Percentiles rank a stretch among this genome's conserved stretches.
Evolutionary conservation across 2,329 filamentous ascomycete genomes (phyloP).

Genomic region (Penicillium nordicum): DNA sequence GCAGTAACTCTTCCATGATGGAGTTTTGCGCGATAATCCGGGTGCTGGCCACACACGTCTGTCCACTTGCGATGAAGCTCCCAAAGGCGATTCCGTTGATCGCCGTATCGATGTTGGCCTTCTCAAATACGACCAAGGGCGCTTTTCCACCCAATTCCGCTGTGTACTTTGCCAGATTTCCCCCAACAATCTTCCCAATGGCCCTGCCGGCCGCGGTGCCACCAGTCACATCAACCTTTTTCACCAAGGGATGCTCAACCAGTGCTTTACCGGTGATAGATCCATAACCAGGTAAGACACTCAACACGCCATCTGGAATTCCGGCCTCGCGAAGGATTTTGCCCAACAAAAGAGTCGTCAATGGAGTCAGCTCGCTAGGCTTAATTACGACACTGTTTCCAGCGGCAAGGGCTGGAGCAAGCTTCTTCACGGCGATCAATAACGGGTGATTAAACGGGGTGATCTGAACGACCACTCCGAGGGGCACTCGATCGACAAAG

Average conservation of each 20-base stretch:
- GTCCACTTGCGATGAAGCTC: constrained; percentile 53
- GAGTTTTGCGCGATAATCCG: constrained; percentile 51
- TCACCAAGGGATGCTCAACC: constrained; percentile 28
- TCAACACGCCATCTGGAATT: constrained; percentile 43
- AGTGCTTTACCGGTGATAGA: constrained; percentile 41
- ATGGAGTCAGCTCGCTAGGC: constrained; percentile 42
- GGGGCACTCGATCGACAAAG: constrained; percentile 35
- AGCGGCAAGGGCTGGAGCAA: constrained; percentile 40
- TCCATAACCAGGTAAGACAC: constrained; percentile 54
- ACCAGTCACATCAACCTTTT: constrained; percentile 37
- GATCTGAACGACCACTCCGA: constrained; percentile 41
- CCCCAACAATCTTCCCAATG: constrained; percentile 31
- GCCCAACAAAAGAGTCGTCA: constrained; percentile 43
- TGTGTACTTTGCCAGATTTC: constrained; percentile 34
- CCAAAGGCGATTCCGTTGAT: constrained; percentile 39
- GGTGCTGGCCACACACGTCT: constrained; percentile 56
- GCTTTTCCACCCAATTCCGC: constrained; percentile 41
- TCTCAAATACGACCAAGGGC: constrained; percentile 34
- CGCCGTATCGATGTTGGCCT: constrained; percentile 31
- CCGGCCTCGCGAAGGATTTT: constrained; percentile 43
- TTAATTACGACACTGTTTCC: constrained; percentile 42
- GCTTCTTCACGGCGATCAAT: constrained; percentile 39
- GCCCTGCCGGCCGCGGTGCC: constrained; percentile 32
- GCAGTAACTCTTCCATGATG: constrained; percentile 40
- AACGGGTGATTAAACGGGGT: constrained; percentile 42